These are phyloP conservation scores for Vicia faba DNA, from an alignment of 306 rosid genomes.

Conservation along the genomic window DNA sequence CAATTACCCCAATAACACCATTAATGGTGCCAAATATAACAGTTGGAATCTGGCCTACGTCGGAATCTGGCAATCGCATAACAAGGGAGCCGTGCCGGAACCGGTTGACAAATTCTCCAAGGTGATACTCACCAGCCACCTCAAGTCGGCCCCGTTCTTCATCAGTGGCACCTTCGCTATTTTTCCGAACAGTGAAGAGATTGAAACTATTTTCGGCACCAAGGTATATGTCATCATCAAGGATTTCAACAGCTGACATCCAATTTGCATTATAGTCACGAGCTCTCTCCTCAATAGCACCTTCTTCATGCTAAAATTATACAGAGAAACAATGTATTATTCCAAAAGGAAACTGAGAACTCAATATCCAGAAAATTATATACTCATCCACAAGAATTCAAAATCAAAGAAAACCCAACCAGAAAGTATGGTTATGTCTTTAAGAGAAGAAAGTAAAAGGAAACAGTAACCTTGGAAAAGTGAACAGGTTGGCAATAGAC, in stretches of 20 bases:
- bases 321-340: slow-evolving; percentile 17
- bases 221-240: slow-evolving; percentile 88
- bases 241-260: slow-evolving; percentile 98
- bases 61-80: slow-evolving; percentile 95
- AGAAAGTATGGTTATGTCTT: not conserved
- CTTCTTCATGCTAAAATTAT: slow-evolving; percentile 88
- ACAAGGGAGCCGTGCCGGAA: slow-evolving; percentile 86
- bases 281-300: slow-evolving; percentile 97
- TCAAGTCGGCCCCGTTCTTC: slow-evolving; percentile 94
- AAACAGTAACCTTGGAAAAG: not conserved
- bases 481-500: not conserved
- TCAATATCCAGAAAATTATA: slow-evolving; percentile 11
- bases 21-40: slow-evolving; percentile 90
- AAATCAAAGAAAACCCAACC: not conserved
- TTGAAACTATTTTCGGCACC: slow-evolving; percentile 83
- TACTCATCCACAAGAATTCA: slow-evolving; percentile 10
- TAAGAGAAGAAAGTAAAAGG: not conserved
- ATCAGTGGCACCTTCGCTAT: slow-evolving; percentile 94
- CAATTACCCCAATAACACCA: slow-evolving; percentile 95
- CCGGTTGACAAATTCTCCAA: slow-evolving; percentile 83
- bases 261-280: slow-evolving; percentile 95
- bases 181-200: slow-evolving; percentile 46
- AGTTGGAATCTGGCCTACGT: slow-evolving; percentile 94
- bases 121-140: slow-evolving; percentile 91
- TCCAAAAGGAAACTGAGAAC: slow-evolving; percentile 11